Conservation (phyloP, 345 rosid species). For the Hibiscus syriacus region DNA sequence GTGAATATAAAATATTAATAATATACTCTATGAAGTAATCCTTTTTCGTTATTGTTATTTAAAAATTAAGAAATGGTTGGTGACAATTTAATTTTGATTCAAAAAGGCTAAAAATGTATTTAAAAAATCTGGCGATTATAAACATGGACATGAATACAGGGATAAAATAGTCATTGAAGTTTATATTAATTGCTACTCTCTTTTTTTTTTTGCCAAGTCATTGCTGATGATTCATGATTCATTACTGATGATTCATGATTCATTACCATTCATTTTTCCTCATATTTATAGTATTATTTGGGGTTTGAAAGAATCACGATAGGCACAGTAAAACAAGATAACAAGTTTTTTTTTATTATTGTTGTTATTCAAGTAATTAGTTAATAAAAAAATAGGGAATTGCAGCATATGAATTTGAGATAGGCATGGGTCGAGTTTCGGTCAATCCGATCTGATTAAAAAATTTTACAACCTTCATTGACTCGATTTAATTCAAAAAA, state of each 20-base stretch:
- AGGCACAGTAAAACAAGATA: neutral
- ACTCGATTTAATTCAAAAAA: too few species aligned
- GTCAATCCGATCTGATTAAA: too few species aligned
- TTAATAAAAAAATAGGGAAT: neutral
- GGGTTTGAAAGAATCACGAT: neutral
- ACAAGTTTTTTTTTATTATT: too few species aligned
- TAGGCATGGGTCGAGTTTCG: too few species aligned
- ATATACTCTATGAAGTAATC: too few species aligned
- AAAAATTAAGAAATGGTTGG: neutral
- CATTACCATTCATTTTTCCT: neutral
- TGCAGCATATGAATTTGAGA: neutral
- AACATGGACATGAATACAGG: neutral
- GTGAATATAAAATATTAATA: too few species aligned
- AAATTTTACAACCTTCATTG: too few species aligned
- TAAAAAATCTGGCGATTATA: neutral
- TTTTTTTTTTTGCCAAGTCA: neutral
- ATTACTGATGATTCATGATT: neutral
- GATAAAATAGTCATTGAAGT: neutral
- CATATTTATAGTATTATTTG: neutral
- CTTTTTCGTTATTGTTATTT: too few species aligned
- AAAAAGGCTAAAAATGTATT: neutral
- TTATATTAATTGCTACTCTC: neutral
- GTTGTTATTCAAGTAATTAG: too few species aligned
- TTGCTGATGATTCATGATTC: constrained; percentile 7
- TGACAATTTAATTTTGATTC: neutral